These are phyloP conservation scores for Fusarium camptoceras DNA, from an alignment of 2,329 filamentous ascomycete species.

Conservation along the genomic window DNA sequence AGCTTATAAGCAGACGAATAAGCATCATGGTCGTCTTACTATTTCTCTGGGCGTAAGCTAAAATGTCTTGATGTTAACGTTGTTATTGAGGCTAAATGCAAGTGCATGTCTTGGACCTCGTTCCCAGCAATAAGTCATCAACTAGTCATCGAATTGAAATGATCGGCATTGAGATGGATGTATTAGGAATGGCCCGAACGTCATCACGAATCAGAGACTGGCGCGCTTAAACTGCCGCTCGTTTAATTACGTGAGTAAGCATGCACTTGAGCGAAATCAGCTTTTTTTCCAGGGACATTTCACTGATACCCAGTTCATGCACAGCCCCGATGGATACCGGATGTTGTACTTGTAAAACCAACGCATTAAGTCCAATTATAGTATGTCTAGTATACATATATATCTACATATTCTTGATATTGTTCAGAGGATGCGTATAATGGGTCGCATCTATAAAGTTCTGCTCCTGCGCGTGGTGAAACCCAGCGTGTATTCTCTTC, in stretches of 20 bases:
- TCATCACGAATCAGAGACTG: background rate
- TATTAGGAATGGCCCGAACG: background rate
- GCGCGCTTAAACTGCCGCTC: background rate
- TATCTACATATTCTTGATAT: constrained; percentile 1
- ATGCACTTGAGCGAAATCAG: background rate
- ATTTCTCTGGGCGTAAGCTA: constrained; percentile 4
- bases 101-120: background rate
- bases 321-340: background rate
- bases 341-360: background rate
- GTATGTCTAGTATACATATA: background rate
- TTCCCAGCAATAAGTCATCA: background rate
- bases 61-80: background rate
- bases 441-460: constrained; percentile 21
- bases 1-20: background rate
- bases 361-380: background rate
- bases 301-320: background rate
- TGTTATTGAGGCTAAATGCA: background rate
- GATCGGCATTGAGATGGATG: background rate
- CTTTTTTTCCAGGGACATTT: background rate
- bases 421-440: constrained; percentile 6
- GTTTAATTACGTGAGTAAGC: background rate
- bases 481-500: constrained; percentile 13
- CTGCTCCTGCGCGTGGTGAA: constrained; percentile 8
- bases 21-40: background rate
- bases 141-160: background rate